Percentiles rank a stretch among this genome's conserved stretches.
These are phyloP conservation scores for Leccinum olivaceopallidum DNA, from an alignment of 768 basidiomycete genomes.

Conservation along the genomic window DNA sequence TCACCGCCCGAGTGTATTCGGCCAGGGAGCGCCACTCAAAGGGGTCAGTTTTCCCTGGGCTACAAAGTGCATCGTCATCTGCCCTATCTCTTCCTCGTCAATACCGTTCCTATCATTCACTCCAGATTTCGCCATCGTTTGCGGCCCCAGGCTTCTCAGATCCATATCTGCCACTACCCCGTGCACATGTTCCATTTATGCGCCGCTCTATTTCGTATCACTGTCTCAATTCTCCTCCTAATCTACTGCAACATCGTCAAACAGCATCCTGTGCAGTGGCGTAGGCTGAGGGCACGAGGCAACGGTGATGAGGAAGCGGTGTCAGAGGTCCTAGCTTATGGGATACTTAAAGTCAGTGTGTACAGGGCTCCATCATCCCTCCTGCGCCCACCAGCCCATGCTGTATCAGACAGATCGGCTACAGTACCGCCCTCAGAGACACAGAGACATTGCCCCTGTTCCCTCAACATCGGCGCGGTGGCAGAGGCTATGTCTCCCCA, in stretches of 20 bases:
- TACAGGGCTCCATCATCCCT: no score
- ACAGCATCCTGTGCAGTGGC: slow-evolving; percentile 34
- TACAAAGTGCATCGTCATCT: slow-evolving; percentile 49
- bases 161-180: slow-evolving; percentile 53
- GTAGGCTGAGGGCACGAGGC: neutral
- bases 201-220: slow-evolving; percentile 48
- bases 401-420: slow-evolving; percentile 50
- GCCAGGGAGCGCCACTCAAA: slow-evolving; percentile 64
- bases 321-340: neutral
- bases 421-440: slow-evolving; percentile 44
- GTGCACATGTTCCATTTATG: slow-evolving; percentile 58
- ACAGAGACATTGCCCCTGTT: slow-evolving; percentile 60
- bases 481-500: slow-evolving; percentile 37
- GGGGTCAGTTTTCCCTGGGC: slow-evolving; percentile 69
- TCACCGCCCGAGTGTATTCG: slow-evolving; percentile 72
- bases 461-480: slow-evolving; percentile 64
- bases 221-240: slow-evolving; percentile 23
- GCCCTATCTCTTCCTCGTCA: neutral
- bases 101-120: slow-evolving; percentile 10
- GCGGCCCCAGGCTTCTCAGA: slow-evolving; percentile 73
- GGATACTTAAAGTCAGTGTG: no score
- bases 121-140: slow-evolving; percentile 60
- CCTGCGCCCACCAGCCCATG: slow-evolving; percentile 38
- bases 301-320: neutral
- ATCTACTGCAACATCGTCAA: slow-evolving; percentile 25